Conservation (phyloP, 768 basidiomycete species). For the Trametopsis cervina region DNA sequence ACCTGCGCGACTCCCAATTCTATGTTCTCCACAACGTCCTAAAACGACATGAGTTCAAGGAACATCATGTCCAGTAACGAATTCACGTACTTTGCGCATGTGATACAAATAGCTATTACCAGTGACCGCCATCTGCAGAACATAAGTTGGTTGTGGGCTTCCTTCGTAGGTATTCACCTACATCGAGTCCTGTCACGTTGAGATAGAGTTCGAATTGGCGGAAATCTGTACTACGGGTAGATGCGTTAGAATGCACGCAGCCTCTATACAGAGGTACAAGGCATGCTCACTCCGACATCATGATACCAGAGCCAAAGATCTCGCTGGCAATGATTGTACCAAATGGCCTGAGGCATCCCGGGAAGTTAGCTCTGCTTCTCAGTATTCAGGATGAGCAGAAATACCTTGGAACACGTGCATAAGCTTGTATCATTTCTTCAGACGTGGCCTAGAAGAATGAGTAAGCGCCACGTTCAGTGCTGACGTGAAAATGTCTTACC, state of each 20-base stretch:
- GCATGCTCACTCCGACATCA: constrained; percentile 74
- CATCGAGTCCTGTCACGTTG: constrained; percentile 87
- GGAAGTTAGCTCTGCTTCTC: too few relatives aligned
- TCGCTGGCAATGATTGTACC: constrained; percentile 90
- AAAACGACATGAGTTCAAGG: not conserved
- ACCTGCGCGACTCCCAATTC: constrained; percentile 69
- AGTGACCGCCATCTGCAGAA: constrained; percentile 73
- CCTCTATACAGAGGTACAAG: not conserved
- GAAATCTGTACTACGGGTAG: constrained; percentile 62
- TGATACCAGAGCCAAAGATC: constrained; percentile 84
- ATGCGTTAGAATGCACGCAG: too few relatives aligned
- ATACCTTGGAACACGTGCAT: constrained; percentile 75
- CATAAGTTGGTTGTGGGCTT: constrained; percentile 1
- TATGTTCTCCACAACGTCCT: constrained; percentile 79
- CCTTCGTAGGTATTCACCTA: constrained; percentile 28
- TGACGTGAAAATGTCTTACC: too few relatives aligned
- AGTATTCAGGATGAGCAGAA: not conserved
- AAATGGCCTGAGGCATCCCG: constrained; percentile 66
- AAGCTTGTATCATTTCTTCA: constrained; percentile 90
- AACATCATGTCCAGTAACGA: not conserved
- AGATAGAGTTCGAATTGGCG: constrained; percentile 89
- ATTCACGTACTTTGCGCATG: constrained; percentile 62
- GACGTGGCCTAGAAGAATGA: constrained; percentile 84
- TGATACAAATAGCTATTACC: constrained; percentile 94
- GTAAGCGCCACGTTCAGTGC: too few relatives aligned